Conservation (phyloP, 192 early-diverging fungal genomes). For the Ambispora gerdemannii region DNA sequence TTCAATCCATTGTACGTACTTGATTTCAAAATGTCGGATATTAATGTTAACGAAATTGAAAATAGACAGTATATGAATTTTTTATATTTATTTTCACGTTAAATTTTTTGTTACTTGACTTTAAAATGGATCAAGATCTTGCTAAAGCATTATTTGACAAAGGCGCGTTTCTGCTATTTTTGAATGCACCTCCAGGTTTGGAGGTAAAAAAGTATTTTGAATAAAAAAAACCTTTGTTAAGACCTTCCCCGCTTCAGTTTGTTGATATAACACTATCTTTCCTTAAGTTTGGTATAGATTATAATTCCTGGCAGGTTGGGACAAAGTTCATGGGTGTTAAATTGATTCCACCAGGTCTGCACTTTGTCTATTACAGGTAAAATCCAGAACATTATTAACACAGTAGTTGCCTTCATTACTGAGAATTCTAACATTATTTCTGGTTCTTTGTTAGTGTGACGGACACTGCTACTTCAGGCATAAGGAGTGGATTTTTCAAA, state of each 20-base stretch:
- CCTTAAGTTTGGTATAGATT: constrained; percentile 84
- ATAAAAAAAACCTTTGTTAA: not conserved
- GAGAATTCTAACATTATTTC: not conserved
- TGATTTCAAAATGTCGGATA: too few species aligned
- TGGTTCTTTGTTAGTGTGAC: constrained; percentile 30
- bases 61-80: too few species aligned
- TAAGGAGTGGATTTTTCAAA: constrained; percentile 75
- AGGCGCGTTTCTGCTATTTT: constrained; percentile 76
- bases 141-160: constrained; percentile 71
- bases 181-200: constrained; percentile 72
- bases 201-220: constrained; percentile 27
- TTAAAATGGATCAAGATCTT: constrained; percentile 77
- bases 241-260: too few species aligned
- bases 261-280: not conserved
- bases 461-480: constrained; percentile 46
- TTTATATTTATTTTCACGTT: too few species aligned
- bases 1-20: too few species aligned
- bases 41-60: not conserved
- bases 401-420: not conserved
- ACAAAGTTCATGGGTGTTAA: constrained; percentile 90
- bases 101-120: not conserved
- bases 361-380: constrained; percentile 82
- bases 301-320: constrained; percentile 85
- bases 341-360: constrained; percentile 89
- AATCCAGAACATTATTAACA: too few species aligned